These are phyloP conservation scores for Lactifluus piperatus DNA, from an alignment of 768 basidiomycete species.

Conservation along the genomic window DNA sequence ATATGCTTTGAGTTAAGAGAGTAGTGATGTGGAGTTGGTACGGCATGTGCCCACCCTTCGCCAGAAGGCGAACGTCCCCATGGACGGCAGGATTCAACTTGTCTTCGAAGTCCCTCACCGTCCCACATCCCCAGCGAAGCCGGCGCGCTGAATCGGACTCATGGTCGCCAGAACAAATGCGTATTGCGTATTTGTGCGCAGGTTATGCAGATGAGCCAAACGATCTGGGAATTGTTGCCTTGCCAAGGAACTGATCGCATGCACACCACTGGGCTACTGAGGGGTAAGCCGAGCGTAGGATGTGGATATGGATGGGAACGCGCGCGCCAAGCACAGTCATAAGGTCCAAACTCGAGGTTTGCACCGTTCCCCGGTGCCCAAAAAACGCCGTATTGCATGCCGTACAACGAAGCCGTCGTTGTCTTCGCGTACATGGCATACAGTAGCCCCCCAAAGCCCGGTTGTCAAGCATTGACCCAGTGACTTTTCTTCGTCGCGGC, in stretches of 20 bases:
- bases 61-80: too few relatives aligned
- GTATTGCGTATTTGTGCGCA: too few relatives aligned
- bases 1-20: not conserved
- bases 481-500: not conserved
- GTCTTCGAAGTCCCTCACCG: not conserved
- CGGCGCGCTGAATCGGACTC: conserved; percentile 48
- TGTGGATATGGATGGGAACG: conserved; percentile 40
- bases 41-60: too few relatives aligned
- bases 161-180: too few relatives aligned
- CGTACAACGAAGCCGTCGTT: conserved; percentile 45
- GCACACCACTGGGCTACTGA: conserved; percentile 54
- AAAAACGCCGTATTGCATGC: conserved; percentile 59
- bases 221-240: conserved; percentile 24
- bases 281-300: conserved; percentile 52
- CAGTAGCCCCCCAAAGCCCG: conserved; percentile 42
- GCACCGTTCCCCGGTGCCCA: conserved; percentile 55
- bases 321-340: conserved; percentile 50
- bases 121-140: conserved; percentile 24
- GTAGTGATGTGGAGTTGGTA: too few relatives aligned
- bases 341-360: conserved; percentile 46
- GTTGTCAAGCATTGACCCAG: conserved; percentile 32
- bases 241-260: conserved; percentile 43
- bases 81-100: too few relatives aligned
- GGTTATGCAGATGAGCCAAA: conserved; percentile 24
- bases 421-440: too few relatives aligned